Evolutionary conservation across 192 early-diverging fungal genomes (phyloP).

Genomic region (Thamnidium elegans): DNA sequence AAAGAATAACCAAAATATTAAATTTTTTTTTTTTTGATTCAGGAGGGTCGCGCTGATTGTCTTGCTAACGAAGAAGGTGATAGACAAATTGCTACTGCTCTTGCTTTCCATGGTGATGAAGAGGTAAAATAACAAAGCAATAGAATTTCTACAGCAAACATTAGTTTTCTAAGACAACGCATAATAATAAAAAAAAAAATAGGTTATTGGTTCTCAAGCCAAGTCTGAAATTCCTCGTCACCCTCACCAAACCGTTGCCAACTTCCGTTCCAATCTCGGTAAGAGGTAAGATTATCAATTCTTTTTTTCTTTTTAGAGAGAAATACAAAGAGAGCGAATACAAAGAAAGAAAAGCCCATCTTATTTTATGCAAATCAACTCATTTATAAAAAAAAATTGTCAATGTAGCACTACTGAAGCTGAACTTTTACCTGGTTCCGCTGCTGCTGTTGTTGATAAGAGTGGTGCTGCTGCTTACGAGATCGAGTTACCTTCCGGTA

Average conservation of each 20-base stretch:
- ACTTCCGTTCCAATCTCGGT: constrained; percentile 86
- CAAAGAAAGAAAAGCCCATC: not conserved
- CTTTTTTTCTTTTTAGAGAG: not conserved
- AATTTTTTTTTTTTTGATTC: not conserved
- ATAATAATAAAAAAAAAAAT: not conserved
- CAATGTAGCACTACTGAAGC: constrained; percentile 31
- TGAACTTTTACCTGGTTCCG: constrained; percentile 38
- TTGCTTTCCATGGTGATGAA: constrained; percentile 90
- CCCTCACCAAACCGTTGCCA: constrained; percentile 84
- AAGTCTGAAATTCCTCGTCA: constrained; percentile 85
- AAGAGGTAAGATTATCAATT: constrained; percentile 53
- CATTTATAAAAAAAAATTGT: constrained; percentile 20
- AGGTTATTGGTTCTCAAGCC: constrained; percentile 62
- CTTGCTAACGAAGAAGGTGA: constrained; percentile 99
- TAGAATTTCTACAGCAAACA: constrained; percentile 26
- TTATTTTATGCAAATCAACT: not conserved
- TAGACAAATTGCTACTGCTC: constrained; percentile 89
- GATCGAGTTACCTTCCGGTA: constrained; percentile 58
- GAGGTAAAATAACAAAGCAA: constrained; percentile 60
- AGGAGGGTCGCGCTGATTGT: constrained; percentile 74
- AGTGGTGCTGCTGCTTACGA: constrained; percentile 60
- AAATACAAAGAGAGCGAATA: constrained; percentile 7
- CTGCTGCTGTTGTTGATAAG: constrained; percentile 56
- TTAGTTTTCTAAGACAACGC: no score
- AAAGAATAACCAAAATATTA: no score